Conservation (phyloP, 768 basidiomycete species). For the Infundibulicybe gibba region DNA sequence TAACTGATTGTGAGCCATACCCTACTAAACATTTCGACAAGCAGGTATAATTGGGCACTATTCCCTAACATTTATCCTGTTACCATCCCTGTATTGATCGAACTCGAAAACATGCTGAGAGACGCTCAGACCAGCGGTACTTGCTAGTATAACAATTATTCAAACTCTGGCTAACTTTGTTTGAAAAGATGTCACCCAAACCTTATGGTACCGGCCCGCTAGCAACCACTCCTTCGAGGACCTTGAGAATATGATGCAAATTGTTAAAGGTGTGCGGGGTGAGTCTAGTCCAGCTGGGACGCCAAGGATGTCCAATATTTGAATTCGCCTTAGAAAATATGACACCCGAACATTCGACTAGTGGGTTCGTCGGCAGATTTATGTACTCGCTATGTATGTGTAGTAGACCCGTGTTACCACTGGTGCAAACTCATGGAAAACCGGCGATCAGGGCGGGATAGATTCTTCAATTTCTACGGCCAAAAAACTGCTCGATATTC, state of each 20-base stretch:
- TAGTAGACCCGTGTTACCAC: background rate
- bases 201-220: background rate
- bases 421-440: background rate
- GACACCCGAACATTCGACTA: no score
- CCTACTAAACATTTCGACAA: background rate
- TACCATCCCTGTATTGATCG: background rate
- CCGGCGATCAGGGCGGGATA: background rate
- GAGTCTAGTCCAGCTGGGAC: background rate
- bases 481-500: conserved; percentile 2
- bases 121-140: no score
- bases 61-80: conserved; percentile 1
- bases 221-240: conserved; percentile 1
- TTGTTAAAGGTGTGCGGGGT: conserved; percentile 2
- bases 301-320: background rate
- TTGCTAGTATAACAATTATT: background rate
- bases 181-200: conserved; percentile 1
- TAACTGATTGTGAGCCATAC: background rate
- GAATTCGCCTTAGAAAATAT: background rate
- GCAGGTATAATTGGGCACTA: conserved; percentile 2
- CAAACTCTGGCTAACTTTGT: background rate
- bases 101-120: background rate
- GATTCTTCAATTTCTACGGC: conserved; percentile 3
- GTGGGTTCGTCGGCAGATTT: conserved; percentile 3
- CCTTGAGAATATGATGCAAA: no score
- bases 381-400: conserved; percentile 1